Base-by-base conservation (phyloP, 2,329 filamentous ascomycete species). In the Dryadomyces quercivorus region DNA sequence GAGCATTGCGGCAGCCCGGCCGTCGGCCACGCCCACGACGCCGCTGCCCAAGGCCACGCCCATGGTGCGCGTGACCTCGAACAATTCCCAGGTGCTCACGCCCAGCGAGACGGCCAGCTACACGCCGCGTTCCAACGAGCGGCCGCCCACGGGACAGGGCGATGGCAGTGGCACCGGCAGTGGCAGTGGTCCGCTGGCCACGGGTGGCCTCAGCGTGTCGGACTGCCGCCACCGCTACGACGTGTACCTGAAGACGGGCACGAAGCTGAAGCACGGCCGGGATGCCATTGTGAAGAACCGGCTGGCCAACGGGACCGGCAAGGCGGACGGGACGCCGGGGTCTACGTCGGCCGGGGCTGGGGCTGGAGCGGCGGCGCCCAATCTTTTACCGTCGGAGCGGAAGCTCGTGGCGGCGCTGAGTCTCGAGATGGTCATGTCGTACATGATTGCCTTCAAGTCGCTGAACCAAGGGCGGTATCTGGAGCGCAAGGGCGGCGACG, bases 31-130 rank as follows among this genome's bases (percentile, higher is more conserved):
- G 1, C 75, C 76, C 0, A 72, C 74, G 2, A 81, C 78, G 0
- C 78, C 78, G 0, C 72, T 75, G 26, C 26, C 26, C 10, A 80
- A 70, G 53, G 66, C 70, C 1, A 68, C 70, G 1, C 64, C 75
- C 54, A 80, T 80, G 75, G 76, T 72, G 5, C 74, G 77, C 4
- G 75, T 73, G 38, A 70, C 75, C 51, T 80, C 78, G 1, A 77
- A 66, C 62, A 77, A 75, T 61, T 80, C 77, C 0, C 68, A 75
- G 56, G 72, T 70, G 8, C 69, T 74, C 45, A 80, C 78, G 0
- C 77, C 78, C 0, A 74, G 75, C 20, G 73, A 74, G 8, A 60
- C 67, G 2, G 68, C 68, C 50, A 71, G 64, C 50, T 62, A 69
- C 46, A 75, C 72, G 3, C 72, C 72, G 2, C 68, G 70, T 5